These are phyloP conservation scores for Saprolegnia parasitica DNA, from an alignment of 352 stramenopile genomes.

Conservation along the genomic window DNA sequence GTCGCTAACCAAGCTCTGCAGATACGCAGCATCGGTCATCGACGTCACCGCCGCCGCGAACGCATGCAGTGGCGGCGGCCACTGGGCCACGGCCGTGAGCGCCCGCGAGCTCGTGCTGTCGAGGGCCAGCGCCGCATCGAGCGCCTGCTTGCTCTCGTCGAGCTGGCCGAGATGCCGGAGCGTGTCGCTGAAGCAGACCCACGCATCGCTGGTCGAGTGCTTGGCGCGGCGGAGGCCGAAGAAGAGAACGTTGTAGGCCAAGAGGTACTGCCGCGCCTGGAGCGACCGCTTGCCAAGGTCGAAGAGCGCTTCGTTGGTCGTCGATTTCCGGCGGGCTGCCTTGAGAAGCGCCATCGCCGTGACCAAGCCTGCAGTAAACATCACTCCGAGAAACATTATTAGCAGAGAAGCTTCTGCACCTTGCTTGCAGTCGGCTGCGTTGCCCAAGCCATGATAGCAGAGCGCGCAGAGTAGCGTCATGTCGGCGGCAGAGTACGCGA, in stretches of 20 bases:
- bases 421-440: conserved; percentile 4
- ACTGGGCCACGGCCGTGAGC: background rate
- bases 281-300: conserved; percentile 45
- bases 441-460: background rate
- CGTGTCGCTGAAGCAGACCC: conserved; percentile 53
- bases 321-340: background rate
- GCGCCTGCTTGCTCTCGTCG: conserved; percentile 41
- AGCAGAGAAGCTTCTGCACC: background rate
- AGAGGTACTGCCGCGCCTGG: conserved; percentile 48
- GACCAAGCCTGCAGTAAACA: conserved; percentile 29
- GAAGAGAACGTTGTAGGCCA: conserved; percentile 42
- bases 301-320: conserved; percentile 52
- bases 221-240: conserved; percentile 41
- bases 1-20: background rate
- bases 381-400: background rate
- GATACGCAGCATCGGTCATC: background rate
- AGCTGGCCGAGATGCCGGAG: conserved; percentile 56
- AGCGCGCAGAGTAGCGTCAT: conserved; percentile 17
- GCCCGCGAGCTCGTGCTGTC: conserved; percentile 32
- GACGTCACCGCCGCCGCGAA: background rate
- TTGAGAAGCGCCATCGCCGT: conserved; percentile 42
- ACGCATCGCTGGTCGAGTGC: conserved; percentile 30
- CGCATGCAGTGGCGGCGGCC: background rate
- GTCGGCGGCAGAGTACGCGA: conserved; percentile 4
- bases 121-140: conserved; percentile 39